phyloP scores from a whole-genome alignment of 2,329 filamentous ascomycete species.

The Lecanicillium sp. region DNA sequence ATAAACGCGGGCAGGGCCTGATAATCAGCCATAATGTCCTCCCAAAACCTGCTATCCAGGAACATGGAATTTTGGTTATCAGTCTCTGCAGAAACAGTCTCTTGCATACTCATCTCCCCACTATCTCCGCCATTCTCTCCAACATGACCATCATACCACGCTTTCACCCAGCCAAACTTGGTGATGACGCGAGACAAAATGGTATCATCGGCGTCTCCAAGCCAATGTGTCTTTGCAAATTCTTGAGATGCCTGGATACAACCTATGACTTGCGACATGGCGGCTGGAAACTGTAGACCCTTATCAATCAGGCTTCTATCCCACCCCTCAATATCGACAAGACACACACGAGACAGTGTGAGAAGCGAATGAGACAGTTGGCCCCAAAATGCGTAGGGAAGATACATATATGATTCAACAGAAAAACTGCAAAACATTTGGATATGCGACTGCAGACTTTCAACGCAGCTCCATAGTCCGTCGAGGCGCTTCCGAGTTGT shows the following conservation, averaged over 20 bases:
- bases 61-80: not conserved
- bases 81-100: not conserved
- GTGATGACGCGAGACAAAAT: constrained; percentile 1
- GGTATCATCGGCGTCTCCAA: constrained; percentile 1
- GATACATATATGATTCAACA: not conserved
- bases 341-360: constrained; percentile 2
- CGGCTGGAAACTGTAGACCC: not conserved
- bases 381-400: constrained; percentile 5
- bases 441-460: constrained; percentile 1
- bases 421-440: constrained; percentile 1
- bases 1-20: not conserved
- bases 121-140: not conserved
- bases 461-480: constrained; percentile 1
- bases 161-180: constrained; percentile 6
- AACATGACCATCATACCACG: constrained; percentile 5
- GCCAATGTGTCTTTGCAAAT: constrained; percentile 1
- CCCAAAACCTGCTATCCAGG: constrained; percentile 5
- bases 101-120: no score
- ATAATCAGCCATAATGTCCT: constrained; percentile 6
- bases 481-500: not conserved
- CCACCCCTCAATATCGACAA: constrained; percentile 4
- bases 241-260: not conserved
- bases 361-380: constrained; percentile 5
- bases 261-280: not conserved
- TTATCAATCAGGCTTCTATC: constrained; percentile 1